These are phyloP conservation scores for Xerocomellus dryophilus DNA, from an alignment of 768 basidiomycete species.

Conservation along the genomic window DNA sequence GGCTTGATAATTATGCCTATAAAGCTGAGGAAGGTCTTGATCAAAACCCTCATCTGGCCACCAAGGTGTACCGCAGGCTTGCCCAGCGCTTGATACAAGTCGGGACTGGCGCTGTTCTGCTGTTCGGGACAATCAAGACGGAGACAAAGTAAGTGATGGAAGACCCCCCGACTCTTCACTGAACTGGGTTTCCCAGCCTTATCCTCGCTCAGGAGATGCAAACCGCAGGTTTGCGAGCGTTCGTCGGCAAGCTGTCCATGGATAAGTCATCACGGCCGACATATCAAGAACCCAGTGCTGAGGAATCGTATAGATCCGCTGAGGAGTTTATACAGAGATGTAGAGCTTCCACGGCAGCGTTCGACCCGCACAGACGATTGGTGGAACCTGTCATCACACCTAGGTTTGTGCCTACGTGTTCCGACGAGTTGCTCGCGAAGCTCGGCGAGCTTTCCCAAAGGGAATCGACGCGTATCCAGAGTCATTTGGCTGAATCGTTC, in stretches of 20 bases:
- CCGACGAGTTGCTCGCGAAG: slow-evolving; percentile 61
- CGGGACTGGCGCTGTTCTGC: slow-evolving; percentile 73
- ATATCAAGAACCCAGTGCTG: slow-evolving; percentile 62
- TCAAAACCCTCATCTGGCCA: slow-evolving; percentile 53
- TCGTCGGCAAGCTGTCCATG: slow-evolving; percentile 92
- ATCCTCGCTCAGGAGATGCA: slow-evolving; percentile 78
- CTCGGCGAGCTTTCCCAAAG: slow-evolving; percentile 53
- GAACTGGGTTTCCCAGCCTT: slow-evolving; percentile 43
- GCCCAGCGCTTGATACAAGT: slow-evolving; percentile 62
- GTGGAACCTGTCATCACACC: slow-evolving; percentile 85
- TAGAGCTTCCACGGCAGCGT: slow-evolving; percentile 34
- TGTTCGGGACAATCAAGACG: slow-evolving; percentile 82
- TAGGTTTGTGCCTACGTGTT: slow-evolving; percentile 87
- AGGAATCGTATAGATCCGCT: slow-evolving; percentile 49
- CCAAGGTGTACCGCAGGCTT: slow-evolving; percentile 63
- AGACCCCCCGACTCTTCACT: neutral
- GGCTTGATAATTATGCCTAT: slow-evolving; percentile 81
- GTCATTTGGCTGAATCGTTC: slow-evolving; percentile 77
- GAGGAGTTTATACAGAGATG: slow-evolving; percentile 56
- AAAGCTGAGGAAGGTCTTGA: slow-evolving; percentile 79
- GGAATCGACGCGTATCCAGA: slow-evolving; percentile 60
- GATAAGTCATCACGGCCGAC: slow-evolving; percentile 69
- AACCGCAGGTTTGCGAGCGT: slow-evolving; percentile 66
- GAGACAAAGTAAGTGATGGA: slow-evolving; percentile 67
- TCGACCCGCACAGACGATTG: slow-evolving; percentile 47